Conservation (phyloP, 495 filamentous ascomycete species). For the Tuber melanosporum region DNA sequence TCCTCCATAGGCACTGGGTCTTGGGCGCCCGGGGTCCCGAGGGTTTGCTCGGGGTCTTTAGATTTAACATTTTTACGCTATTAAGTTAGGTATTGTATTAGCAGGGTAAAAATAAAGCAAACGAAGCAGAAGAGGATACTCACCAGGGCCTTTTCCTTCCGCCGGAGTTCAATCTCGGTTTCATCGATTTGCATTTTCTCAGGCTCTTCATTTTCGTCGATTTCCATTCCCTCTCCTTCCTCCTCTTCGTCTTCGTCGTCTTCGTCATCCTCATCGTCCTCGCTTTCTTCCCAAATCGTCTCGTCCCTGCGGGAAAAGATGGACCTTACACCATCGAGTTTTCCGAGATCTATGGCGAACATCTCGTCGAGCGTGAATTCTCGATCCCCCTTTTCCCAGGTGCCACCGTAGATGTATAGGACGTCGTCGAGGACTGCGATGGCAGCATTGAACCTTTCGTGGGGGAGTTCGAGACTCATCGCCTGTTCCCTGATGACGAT, state of each 20-base stretch:
- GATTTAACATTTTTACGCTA: constrained; percentile 47
- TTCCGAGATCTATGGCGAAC: constrained; percentile 83
- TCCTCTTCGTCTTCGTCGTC: constrained; percentile 64
- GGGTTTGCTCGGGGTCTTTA: constrained; percentile 39
- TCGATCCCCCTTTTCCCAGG: constrained; percentile 85
- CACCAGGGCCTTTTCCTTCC: constrained; percentile 43
- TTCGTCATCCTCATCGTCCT: constrained; percentile 61
- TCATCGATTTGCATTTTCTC: constrained; percentile 46
- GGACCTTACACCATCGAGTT: constrained; percentile 72
- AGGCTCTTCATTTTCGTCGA: constrained; percentile 52
- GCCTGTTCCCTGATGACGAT: constrained; percentile 50
- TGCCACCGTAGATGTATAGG: constrained; percentile 89
- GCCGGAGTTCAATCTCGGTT: constrained; percentile 41
- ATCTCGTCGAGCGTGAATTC: constrained; percentile 94
- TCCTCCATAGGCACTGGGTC: constrained; percentile 49
- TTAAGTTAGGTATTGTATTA: constrained; percentile 2
- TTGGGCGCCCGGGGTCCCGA: constrained; percentile 42
- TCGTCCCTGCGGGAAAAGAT: constrained; percentile 70
- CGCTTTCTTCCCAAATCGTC: constrained; percentile 65
- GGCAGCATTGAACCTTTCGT: constrained; percentile 80
- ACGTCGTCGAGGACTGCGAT: constrained; percentile 85
- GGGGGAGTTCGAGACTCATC: constrained; percentile 69
- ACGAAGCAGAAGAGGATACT: constrained; percentile 14
- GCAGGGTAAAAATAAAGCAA: not conserved
- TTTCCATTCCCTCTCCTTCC: constrained; percentile 57